Base-by-base conservation (phyloP, 805 yeast genomes). In the Candida sanyiensis region DNA sequence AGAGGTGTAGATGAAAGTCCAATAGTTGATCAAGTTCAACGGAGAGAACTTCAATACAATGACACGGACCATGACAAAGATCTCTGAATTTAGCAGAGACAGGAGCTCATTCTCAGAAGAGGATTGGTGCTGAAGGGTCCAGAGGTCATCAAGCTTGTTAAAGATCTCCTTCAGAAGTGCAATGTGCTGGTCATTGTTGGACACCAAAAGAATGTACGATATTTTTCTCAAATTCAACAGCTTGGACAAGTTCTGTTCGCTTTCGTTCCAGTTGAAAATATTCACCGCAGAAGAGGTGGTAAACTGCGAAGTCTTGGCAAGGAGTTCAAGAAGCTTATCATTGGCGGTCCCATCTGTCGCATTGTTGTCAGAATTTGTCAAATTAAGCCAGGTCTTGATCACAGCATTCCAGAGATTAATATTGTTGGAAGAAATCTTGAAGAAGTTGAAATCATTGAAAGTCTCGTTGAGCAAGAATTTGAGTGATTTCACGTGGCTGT, bases 261-360 rank as follows among this genome's bases (percentile, higher is more conserved):
- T 73, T 40, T 83, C 87, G 44, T 77, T 80, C 78, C 89, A 81
- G 26, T 73, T 79, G 59, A 85, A 86, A 5, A 83, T 64, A 16
- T 80, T 77, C 3, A 83, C 71, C 1, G 79, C 67, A 1, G 47
- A 35, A 6, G 45, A 24, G 8, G 68, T 59, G 29, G 58, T 62
- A 17, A 77, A 64, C 4, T 80, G 72, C 38, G 69, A 68, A 24
- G 41, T 18, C 31, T 63, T 58, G 15, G 50, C 39, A 26, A 75
- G 50, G 32, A 77, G 58, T 11, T 83, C 90, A 2, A 54, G 50
- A 38, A 83, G 53, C 33, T 73, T 74, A 4, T 79, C 88, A 33
- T 37, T 37, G 28, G 73, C 22, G 6, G 36, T 9, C 5, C 28
- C 33, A 22, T 30, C 32, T n/a, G 13, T 19, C 5, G 28, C 30